Evolutionary conservation across 805 yeast genomes (phyloP).

Genomic region (Schwanniomyces occidentalis): DNA sequence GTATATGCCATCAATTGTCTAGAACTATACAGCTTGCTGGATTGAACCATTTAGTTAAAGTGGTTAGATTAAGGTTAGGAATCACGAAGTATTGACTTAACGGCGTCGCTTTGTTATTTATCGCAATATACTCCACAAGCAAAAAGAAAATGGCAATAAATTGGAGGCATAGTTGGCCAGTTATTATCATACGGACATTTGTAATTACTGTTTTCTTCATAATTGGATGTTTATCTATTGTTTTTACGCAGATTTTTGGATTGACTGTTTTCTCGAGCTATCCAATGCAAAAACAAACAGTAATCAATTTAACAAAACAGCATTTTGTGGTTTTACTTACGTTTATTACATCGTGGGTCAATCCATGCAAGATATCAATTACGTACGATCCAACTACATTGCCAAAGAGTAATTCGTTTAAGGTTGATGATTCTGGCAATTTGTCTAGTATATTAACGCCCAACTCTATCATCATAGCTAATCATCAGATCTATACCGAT

Average conservation of each 20-base stretch:
- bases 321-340: conserved; percentile 57
- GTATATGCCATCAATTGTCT: too few relatives aligned
- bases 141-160: not conserved
- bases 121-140: too few relatives aligned
- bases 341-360: conserved; percentile 48
- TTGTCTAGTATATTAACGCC: conserved; percentile 36
- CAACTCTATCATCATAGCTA: conserved; percentile 70
- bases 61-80: too few relatives aligned
- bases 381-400: conserved; percentile 42
- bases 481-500: conserved; percentile 92
- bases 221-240: conserved; percentile 39
- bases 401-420: conserved; percentile 20
- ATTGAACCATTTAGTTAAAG: too few relatives aligned
- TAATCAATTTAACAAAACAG: conserved; percentile 55
- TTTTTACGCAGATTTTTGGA: conserved; percentile 47
- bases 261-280: conserved; percentile 27
- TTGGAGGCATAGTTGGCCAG: conserved; percentile 16
- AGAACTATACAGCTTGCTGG: too few relatives aligned
- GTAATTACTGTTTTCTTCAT: conserved; percentile 22
- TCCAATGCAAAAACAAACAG: conserved; percentile 35
- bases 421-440: conserved; percentile 28
- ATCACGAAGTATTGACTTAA: too few relatives aligned
- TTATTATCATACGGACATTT: conserved; percentile 20
- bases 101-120: too few relatives aligned
- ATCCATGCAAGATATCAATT: conserved; percentile 54